Percentiles rank a stretch among this genome's conserved stretches.
phyloP scores from a whole-genome alignment of 306 rosid genomes.

The Chamaecrista fasciculata region DNA sequence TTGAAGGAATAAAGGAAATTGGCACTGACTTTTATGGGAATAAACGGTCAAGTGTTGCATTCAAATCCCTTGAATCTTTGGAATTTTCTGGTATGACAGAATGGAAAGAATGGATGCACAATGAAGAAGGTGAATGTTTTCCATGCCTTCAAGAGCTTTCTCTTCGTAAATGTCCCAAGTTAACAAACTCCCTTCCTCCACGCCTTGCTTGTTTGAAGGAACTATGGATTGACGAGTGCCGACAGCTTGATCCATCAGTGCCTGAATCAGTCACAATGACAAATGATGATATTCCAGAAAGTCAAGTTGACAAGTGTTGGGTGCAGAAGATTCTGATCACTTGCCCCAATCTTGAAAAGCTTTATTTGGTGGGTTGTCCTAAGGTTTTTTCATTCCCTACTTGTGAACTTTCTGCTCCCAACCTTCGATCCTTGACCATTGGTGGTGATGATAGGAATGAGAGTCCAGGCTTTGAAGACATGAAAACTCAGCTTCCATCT shows the following conservation, averaged over 20 bases:
- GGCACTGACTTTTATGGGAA: background rate
- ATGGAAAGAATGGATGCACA: background rate
- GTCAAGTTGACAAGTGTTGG: background rate
- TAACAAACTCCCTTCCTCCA: background rate
- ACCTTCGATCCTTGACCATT: background rate
- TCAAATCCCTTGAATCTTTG: background rate
- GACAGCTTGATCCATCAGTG: background rate
- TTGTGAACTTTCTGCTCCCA: background rate
- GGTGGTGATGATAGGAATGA: too few species aligned
- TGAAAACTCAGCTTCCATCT: background rate
- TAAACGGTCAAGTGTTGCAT: background rate
- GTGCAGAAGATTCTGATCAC: background rate
- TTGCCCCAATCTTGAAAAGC: background rate
- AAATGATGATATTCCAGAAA: background rate
- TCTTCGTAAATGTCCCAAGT: background rate
- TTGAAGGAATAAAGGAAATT: background rate
- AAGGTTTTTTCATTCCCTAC: background rate
- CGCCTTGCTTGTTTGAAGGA: background rate
- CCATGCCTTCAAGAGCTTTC: slow-evolving; percentile 4
- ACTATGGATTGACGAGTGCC: background rate
- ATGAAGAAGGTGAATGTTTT: background rate
- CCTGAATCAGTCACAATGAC: background rate
- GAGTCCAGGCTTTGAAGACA: background rate
- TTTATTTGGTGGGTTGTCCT: background rate
- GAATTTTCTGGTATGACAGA: background rate